Evolutionary conservation across 1,284 basidiomycete species (phyloP), one percentile per base, ranked within the genome.

Genomic region (Earliella scabrosa): DNA sequence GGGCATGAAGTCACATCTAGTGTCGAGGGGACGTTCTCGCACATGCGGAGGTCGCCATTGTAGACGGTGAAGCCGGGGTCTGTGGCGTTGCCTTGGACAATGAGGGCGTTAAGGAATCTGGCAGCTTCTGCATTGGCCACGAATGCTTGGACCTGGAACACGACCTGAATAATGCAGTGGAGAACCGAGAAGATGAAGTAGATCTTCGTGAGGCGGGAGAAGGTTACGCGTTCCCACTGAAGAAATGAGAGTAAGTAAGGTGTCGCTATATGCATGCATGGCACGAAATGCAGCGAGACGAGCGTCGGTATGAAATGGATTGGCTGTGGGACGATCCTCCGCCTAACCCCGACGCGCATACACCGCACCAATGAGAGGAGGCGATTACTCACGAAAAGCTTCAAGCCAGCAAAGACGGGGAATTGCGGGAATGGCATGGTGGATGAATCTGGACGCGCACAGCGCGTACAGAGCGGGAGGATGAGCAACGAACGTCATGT

Each of bases 181-280:
- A 83, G 52, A 51, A 88, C 54, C 31, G 89, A 87, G 69, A 90
- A 87, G 45, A 78, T 54, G 68, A 90, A 83, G 69, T 90, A 92
- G 65, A 83, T 66, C 58, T 78, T 76, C 32, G 88, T 86, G 51
- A 88, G 76, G 49, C 78, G 79, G 50, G 88, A 88, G 68, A 86
- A 82, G 24, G 87, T 86, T 61, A 91, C 74, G 53, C 87, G 82
- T 51, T 83, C 77, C 85, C 86, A 88, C 90, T 92, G 68, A 24
- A 58, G 60, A 61, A 59, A 39, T 27, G n/a, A 29, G 32, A 29
- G 35, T 11, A 38, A 21, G 21, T 13, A 32, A 10, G 14, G 34
- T 21, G 46, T 49, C 21, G 13, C 41, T 13, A 36, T 18, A 40
- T 7, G 26, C 26, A 18, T n/a, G n/a, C n/a, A n/a, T n/a, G n/a